Evolutionary conservation across 2,329 filamentous ascomycete species (phyloP), one percentile per base, ranked within the genome.

Genomic region (Colletotrichum falcatum): DNA sequence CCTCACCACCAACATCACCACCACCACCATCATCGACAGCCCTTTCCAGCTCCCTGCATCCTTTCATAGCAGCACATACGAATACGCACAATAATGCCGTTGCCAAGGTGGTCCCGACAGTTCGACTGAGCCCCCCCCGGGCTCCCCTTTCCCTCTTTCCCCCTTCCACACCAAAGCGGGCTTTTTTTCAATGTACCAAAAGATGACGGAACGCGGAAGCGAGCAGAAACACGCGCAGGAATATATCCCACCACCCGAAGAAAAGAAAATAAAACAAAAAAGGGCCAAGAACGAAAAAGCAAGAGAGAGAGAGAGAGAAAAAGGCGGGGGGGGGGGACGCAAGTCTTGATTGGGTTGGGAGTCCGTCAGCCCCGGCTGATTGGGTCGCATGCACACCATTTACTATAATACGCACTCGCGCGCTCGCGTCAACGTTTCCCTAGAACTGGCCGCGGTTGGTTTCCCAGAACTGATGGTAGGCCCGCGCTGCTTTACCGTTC

Each of bases 301-400:
- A n/a, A n/a, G n/a, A n/a, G n/a, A 20, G 16, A 20, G 20, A 18
- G 39, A 8, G 6, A 42, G 4, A 20, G 14, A 44, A 11, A 26
- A 26, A 49, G 18, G 33, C 33, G 30, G 33, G 39, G 56, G 18
- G 56, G 39, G 56, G 56, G 30, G 46, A 46, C n/a, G 16, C 39
- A 28, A 59, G 37, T n/a, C 44, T 61, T 28, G n/a, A 49, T 49
- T 61, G 58, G 58, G n/a, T 3, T 33, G n/a, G n/a, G n/a, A n/a
- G n/a, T n/a, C 58, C 30, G 44, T 14, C 44, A 49, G 58, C 30
- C n/a, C 53, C 58, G 58, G 58, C 51, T 67, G 65, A 64, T 67
- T 67, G 65, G 51, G 46, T 39, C 16, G 35, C 35, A 16, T 39
- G 37, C 14, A 37, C 42, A 59, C 33, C 55, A 44, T 20, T n/a